Evolutionary conservation across 2,329 filamentous ascomycete species (phyloP), one percentile per base, ranked within the genome.

Genomic region (Arthrobotrys iridis): DNA sequence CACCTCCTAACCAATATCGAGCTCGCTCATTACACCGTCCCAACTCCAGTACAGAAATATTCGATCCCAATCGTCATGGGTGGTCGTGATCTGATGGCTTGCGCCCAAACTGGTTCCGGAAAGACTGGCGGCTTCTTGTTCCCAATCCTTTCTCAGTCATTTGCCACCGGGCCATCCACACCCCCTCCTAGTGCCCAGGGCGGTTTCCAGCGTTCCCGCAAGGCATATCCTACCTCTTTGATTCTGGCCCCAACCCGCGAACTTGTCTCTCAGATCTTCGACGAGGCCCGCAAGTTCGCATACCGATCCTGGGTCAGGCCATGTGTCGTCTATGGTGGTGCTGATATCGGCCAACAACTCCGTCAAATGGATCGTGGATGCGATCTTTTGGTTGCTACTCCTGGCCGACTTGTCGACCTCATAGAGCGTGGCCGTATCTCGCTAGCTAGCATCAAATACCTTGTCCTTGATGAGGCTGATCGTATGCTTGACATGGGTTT

Each of bases 401-500:
- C 95, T 66, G 95, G 95, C 84, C 92, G 95, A 89, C 88, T 99
- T 79, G 93, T 98, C 81, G 95, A 99, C 83, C 87, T 99, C 84
- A 96, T 99, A 82, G 95, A 98, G 87, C 93, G 95, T 87, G 95
- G 95, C 81, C 93, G 94, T 82, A 98, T 99, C 83, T 98, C 95
- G 46, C 90, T 99, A 66, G 89, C 90, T 84, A 97, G 97, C 88
- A 99, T 99, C 88, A 98, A 97, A 87, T 99, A 99, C 83, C 88
- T 99, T 77, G 93, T 99, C 80, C 92, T 99, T 65, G 95, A 99
- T 80, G 95, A 99, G 88, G 95, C 95, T 83, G 95, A 99, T 86
- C 95, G 95, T 83, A 99, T 99, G 95, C 88, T 99, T 87, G 95
- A 99, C 88, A 99, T 99, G 95, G 95, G 95, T 95, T 99, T 99